Evolutionary conservation across 768 basidiomycete species (phyloP), one percentile per base, ranked within the genome.

Genomic region (Collybiopsis confluens): DNA sequence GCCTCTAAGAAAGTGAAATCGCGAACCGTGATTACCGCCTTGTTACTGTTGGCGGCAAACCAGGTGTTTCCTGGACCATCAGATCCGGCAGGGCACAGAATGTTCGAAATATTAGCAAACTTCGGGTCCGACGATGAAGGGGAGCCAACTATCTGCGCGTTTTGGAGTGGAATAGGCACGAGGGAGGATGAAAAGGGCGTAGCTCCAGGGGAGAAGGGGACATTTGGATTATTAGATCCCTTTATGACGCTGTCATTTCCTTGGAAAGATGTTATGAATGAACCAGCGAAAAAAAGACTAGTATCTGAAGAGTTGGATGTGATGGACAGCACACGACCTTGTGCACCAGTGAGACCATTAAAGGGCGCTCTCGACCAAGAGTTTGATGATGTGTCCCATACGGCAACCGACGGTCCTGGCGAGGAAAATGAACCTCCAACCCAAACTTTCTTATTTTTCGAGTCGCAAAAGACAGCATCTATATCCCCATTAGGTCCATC

Each of bases 151-250:
- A 56, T 44, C 60, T 82, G 69, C n/a, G 85, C 82, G 18, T 76
- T 76, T 57, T 76, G 67, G 16, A 93, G 70, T 28, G 89, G 83
- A 30, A 93, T 72, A 16, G 90, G 89, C 35, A 94, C 92, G 45
- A 97, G 83, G 9, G 92, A 95, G 2, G 90, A 90, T 3, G 94
- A 89, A 65, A 90, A 92, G 0, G 90, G 88, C 0, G 90, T 86
- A 13, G 92, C 90, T 24, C 89, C 85, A 1, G 82, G 65, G 20
- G 92, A 93, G 61, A 82, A 85, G 11, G 91, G 91, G 3, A 93
- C 85, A 55, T 88, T 93, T 10, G 91, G 91, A 64, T 92, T 93
- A 64, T 87, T 87, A 38, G 85, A 84, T 57, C 79, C 78, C 63
- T 84, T 88, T 45, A 82, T 60, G 15, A 70, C 64, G 28, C 75